Conservation (phyloP, 2,329 filamentous ascomycete genomes). For the Neophaeococcomyces mojaviensis region DNA sequence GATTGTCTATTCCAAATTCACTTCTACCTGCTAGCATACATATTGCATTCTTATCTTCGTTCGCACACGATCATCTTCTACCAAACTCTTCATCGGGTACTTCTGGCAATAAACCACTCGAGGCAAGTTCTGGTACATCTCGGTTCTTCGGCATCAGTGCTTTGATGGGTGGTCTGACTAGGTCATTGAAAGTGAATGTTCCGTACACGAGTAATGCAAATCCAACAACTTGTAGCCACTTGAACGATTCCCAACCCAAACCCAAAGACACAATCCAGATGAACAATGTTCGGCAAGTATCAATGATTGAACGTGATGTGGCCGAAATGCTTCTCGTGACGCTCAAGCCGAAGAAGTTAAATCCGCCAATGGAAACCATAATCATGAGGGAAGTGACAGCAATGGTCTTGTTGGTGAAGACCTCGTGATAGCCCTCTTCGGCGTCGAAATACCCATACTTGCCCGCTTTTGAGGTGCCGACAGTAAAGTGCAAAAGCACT, state of each 20-base stretch:
- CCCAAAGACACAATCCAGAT: slow-evolving; percentile 95
- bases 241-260: slow-evolving; percentile 94
- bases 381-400: slow-evolving; percentile 75
- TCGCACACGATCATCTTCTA: slow-evolving; percentile 6
- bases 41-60: no score
- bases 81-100: slow-evolving; percentile 68
- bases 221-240: slow-evolving; percentile 86
- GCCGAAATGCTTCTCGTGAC: slow-evolving; percentile 86
- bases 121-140: slow-evolving; percentile 35
- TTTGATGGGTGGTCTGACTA: slow-evolving; percentile 74
- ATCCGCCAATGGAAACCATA: slow-evolving; percentile 98
- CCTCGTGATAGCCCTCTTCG: slow-evolving; percentile 72
- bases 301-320: slow-evolving; percentile 89
- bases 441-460: slow-evolving; percentile 83
- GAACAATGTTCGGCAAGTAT: slow-evolving; percentile 94
- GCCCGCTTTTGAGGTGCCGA: slow-evolving; percentile 69
- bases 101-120: slow-evolving; percentile 61
- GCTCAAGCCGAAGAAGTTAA: slow-evolving; percentile 96
- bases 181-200: slow-evolving; percentile 92
- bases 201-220: slow-evolving; percentile 90
- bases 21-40: no score
- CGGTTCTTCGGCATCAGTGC: slow-evolving; percentile 50
- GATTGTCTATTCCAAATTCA: no score
- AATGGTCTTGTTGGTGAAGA: slow-evolving; percentile 64
- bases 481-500: slow-evolving; percentile 66